These are phyloP conservation scores for Cetradonia linearis DNA, from an alignment of 495 filamentous ascomycete species.

Conservation along the genomic window DNA sequence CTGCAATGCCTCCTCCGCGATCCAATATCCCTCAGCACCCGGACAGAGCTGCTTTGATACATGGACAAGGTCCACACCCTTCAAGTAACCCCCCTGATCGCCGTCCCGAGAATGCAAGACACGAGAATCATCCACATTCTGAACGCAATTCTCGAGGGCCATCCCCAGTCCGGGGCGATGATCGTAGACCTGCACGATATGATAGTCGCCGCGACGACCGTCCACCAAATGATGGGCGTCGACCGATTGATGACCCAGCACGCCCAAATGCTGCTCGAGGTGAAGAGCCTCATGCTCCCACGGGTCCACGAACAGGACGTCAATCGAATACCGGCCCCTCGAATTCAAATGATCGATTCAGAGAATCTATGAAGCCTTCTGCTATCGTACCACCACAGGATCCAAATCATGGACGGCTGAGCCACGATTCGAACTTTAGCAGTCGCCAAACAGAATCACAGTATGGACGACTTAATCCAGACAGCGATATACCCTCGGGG, in stretches of 20 bases:
- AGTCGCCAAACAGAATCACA: slow-evolving; percentile 23
- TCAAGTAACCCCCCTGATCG: slow-evolving; percentile 18
- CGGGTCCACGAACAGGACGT: slow-evolving; percentile 24
- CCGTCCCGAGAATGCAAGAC: slow-evolving; percentile 14
- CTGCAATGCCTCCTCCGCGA: slow-evolving; percentile 21
- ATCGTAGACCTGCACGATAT: slow-evolving; percentile 17
- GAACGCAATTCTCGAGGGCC: slow-evolving; percentile 20
- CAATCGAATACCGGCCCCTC: slow-evolving; percentile 7
- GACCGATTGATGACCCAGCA: slow-evolving; percentile 14
- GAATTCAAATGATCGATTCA: slow-evolving; percentile 20
- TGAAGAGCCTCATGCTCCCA: slow-evolving; percentile 22
- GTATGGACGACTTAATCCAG: slow-evolving; percentile 25
- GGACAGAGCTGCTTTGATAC: slow-evolving; percentile 25
- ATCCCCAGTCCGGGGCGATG: slow-evolving; percentile 22
- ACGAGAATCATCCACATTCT: slow-evolving; percentile 15
- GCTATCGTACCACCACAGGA: slow-evolving; percentile 14
- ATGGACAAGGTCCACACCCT: slow-evolving; percentile 17
- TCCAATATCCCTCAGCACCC: slow-evolving; percentile 21
- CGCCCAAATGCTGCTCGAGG: slow-evolving; percentile 12
- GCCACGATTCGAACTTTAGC: slow-evolving; percentile 19
- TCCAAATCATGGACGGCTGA: slow-evolving; percentile 22
- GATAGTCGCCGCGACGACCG: slow-evolving; percentile 21
- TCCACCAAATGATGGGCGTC: slow-evolving; percentile 14
- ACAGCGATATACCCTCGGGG: slow-evolving; percentile 24
- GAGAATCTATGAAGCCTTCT: slow-evolving; percentile 20